Evolutionary conservation across 78 protist species (phyloP).

Genomic region (Blattamonas nauphoetae): DNA sequence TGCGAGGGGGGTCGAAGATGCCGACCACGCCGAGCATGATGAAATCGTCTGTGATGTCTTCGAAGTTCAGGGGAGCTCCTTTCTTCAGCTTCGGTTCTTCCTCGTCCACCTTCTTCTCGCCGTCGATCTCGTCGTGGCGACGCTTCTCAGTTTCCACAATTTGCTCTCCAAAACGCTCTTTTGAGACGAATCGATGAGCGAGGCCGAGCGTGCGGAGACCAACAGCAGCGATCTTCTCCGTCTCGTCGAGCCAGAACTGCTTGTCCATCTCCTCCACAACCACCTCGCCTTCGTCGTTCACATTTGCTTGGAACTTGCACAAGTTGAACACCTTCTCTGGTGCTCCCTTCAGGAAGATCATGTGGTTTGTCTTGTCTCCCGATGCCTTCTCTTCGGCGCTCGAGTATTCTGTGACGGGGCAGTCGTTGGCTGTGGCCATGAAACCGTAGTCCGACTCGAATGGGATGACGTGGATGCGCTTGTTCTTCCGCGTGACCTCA

Average conservation of each 20-base stretch:
- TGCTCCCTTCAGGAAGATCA: conserved; percentile 3
- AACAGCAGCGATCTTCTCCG: background rate
- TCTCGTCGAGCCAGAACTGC: conserved; percentile 2
- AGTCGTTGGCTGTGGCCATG: conserved; percentile 7
- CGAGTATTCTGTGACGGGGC: background rate
- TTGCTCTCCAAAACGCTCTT: background rate
- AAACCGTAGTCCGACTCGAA: background rate
- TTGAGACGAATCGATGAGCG: too few species aligned
- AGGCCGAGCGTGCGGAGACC: conserved; percentile 1
- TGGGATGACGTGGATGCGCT: too few species aligned
- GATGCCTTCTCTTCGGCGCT: background rate
- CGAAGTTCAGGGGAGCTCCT: background rate
- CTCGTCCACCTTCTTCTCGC: background rate
- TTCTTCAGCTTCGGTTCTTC: background rate
- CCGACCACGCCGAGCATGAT: background rate
- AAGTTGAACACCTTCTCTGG: background rate
- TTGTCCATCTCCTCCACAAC: background rate
- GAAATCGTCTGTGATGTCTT: background rate
- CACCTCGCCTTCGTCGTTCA: background rate
- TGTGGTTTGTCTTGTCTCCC: background rate
- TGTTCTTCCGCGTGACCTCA: too few species aligned
- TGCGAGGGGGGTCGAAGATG: conserved; percentile 5
- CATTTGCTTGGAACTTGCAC: background rate
- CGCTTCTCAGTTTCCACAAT: background rate
- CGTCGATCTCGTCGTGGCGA: background rate